A percentile compares a stretch with the other conserved stretches of the same genome.
phyloP scores from a whole-genome alignment of 1,139 yeast genomes.

The Pichia sp. region DNA sequence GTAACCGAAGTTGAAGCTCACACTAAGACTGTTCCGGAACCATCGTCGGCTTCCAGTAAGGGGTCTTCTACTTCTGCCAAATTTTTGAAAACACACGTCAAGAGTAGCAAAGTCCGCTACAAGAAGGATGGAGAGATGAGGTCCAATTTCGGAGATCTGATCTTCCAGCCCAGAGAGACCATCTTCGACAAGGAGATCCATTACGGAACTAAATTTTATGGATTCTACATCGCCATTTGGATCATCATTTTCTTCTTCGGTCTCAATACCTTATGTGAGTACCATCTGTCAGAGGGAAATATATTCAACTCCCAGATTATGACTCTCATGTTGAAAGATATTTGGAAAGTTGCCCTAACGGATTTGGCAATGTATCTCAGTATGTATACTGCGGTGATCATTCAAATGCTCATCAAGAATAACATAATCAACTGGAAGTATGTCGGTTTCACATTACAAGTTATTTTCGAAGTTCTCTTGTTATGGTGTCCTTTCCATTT shows the following conservation, averaged over 20 bases:
- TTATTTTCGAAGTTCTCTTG: conserved; percentile 50
- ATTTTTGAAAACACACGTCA: conserved; percentile 5
- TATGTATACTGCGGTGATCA: conserved; percentile 46
- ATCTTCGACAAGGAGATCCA: conserved; percentile 38
- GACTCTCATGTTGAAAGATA: conserved; percentile 43
- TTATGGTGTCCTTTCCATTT: conserved; percentile 36
- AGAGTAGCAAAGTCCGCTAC: conserved; percentile 18
- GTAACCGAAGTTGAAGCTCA: too few species aligned
- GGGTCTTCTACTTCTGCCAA: neutral
- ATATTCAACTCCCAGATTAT: conserved; percentile 44
- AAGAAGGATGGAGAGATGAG: conserved; percentile 27
- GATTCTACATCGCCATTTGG: conserved; percentile 67
- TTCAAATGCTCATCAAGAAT: conserved; percentile 46
- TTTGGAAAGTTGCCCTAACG: conserved; percentile 56
- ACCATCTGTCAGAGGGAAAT: conserved; percentile 26
- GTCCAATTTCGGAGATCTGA: conserved; percentile 40
- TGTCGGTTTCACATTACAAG: conserved; percentile 56
- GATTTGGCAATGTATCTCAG: conserved; percentile 65
- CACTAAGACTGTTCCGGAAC: too few species aligned
- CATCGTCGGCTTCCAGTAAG: too few species aligned
- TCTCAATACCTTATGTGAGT: conserved; percentile 41
- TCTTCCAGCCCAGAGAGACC: conserved; percentile 33
- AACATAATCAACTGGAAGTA: conserved; percentile 47
- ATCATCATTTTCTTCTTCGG: conserved; percentile 49
- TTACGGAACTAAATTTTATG: conserved; percentile 43